These are phyloP conservation scores for Lecanicillium sp. DNA, from an alignment of 2,329 filamentous ascomycete species.

Conservation along the genomic window DNA sequence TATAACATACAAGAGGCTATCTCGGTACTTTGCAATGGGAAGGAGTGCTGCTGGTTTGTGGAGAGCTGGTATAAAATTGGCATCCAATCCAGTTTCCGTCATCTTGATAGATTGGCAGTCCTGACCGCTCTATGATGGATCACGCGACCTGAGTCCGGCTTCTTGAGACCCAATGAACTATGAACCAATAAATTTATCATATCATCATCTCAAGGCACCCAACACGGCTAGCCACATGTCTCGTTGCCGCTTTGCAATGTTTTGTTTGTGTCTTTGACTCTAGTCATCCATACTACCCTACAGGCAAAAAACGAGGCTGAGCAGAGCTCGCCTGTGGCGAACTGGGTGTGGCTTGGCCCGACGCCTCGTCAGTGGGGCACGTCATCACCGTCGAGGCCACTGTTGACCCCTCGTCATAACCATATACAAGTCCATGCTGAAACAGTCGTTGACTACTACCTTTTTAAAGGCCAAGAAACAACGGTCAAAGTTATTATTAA, in stretches of 20 bases:
- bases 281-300: conserved; percentile 2
- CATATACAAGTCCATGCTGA: conserved; percentile 15
- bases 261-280: no score
- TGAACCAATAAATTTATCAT: not conserved
- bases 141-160: no score
- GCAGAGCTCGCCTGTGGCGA: conserved; percentile 15
- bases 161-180: no score
- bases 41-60: conserved; percentile 79
- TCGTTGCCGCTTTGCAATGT: no score
- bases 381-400: conserved; percentile 27
- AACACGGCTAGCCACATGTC: no score
- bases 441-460: conserved; percentile 7
- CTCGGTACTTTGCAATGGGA: conserved; percentile 76
- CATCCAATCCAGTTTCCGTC: conserved; percentile 48
- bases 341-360: conserved; percentile 14
- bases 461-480: not conserved
- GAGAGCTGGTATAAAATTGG: conserved; percentile 66
- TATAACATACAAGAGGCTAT: conserved; percentile 74
- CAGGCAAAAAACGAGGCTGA: conserved; percentile 4
- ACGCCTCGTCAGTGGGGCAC: conserved; percentile 23
- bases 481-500: not conserved
- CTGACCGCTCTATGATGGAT: no score
- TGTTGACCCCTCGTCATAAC: conserved; percentile 21
- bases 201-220: not conserved
- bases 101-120: conserved; percentile 29